These are phyloP conservation scores for Cystobasidium slooffiae DNA, from an alignment of 1,284 basidiomycete genomes.

Conservation along the genomic window DNA sequence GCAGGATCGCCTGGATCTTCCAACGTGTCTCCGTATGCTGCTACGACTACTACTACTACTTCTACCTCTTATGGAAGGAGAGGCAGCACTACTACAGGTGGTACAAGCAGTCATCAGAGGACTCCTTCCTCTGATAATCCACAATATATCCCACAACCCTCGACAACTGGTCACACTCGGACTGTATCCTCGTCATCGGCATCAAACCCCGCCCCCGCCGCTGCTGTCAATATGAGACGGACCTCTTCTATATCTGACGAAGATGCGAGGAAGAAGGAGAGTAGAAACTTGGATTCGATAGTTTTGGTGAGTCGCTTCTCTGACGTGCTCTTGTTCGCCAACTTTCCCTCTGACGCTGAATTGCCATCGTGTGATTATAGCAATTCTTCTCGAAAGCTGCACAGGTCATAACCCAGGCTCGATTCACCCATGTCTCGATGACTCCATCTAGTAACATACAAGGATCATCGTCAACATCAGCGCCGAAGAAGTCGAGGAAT, in stretches of 20 bases:
- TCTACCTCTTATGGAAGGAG: background rate
- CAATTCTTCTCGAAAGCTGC: conserved; percentile 57
- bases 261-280: conserved; percentile 40
- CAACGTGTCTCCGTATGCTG: background rate
- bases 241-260: conserved; percentile 13
- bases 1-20: background rate
- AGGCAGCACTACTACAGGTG: background rate
- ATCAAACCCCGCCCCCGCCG: background rate
- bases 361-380: conserved; percentile 38
- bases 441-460: background rate
- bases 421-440: conserved; percentile 50
- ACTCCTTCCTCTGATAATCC: background rate
- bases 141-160: background rate
- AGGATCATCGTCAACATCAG: background rate
- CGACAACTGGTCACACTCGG: background rate
- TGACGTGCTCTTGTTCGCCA: background rate
- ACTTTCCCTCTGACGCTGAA: background rate
- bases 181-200: background rate
- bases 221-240: conserved; percentile 3
- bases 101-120: background rate
- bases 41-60: background rate
- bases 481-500: conserved; percentile 30
- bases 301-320: conserved; percentile 20
- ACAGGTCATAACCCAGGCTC: conserved; percentile 54
- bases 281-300: conserved; percentile 40